A percentile compares a stretch with the other conserved stretches of the same genome.
These are phyloP conservation scores for Barnettozyma salicaria DNA, from an alignment of 805 yeast species.

Conservation along the genomic window DNA sequence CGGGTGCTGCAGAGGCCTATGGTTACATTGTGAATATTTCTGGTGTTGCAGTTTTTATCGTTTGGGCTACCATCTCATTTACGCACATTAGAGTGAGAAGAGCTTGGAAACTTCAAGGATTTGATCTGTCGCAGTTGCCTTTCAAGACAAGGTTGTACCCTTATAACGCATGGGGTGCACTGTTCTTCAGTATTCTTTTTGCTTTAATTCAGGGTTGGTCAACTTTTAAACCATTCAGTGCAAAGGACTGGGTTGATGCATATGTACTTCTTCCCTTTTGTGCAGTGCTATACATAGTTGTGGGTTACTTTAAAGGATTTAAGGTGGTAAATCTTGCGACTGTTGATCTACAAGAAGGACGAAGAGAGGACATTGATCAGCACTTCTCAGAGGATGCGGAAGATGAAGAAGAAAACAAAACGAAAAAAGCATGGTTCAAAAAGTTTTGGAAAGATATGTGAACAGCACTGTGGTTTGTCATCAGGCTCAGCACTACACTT, in stretches of 20 bases:
- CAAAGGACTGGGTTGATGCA: constrained; percentile 50
- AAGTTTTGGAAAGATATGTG: constrained; percentile 8
- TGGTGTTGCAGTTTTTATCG: constrained; percentile 68
- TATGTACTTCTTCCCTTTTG: constrained; percentile 58
- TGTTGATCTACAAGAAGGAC: constrained; percentile 47
- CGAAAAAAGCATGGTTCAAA: constrained; percentile 13
- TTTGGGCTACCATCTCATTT: constrained; percentile 61
- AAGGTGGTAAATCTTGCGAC: constrained; percentile 37
- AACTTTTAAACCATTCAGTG: constrained; percentile 42
- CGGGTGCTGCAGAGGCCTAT: constrained; percentile 54
- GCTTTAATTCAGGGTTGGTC: constrained; percentile 48
- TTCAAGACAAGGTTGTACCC: constrained; percentile 58
- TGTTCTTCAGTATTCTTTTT: constrained; percentile 34
- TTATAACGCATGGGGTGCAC: constrained; percentile 34
- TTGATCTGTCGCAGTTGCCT: constrained; percentile 61
- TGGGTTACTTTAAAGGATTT: constrained; percentile 34
- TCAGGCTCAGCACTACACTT: neutral
- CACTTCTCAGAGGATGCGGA: too few relatives aligned
- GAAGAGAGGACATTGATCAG: constrained; percentile 34
- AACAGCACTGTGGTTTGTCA: neutral
- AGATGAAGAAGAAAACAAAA: neutral
- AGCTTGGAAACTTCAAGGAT: constrained; percentile 57
- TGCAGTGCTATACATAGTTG: constrained; percentile 35
- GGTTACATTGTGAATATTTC: constrained; percentile 67
- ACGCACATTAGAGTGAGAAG: constrained; percentile 65